Percentiles rank a stretch among this genome's conserved stretches.
These are phyloP conservation scores for Staphylotrichum tortipilum DNA, from an alignment of 495 filamentous ascomycete genomes.

Conservation along the genomic window DNA sequence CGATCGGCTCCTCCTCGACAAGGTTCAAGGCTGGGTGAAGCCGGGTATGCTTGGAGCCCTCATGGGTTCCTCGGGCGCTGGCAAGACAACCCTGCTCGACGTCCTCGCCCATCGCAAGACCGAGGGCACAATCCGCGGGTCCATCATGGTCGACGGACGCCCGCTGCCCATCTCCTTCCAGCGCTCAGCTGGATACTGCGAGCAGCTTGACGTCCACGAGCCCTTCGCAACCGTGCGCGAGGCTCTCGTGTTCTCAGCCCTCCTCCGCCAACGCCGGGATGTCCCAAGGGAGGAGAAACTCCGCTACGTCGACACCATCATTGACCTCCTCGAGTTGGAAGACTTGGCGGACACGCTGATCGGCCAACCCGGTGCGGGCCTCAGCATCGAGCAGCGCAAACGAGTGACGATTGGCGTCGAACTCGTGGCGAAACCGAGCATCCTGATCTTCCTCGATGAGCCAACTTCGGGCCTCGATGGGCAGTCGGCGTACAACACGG, in stretches of 20 bases:
- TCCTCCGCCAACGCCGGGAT: conserved; percentile 66
- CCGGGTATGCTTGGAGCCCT: conserved; percentile 71
- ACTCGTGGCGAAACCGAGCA: conserved; percentile 73
- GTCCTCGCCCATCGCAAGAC: conserved; percentile 68
- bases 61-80: conserved; percentile 78
- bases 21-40: conserved; percentile 67
- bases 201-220: conserved; percentile 79
- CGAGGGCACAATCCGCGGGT: conserved; percentile 58
- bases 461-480: conserved; percentile 82
- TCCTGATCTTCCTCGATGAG: conserved; percentile 70
- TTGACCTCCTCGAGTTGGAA: conserved; percentile 77
- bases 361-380: conserved; percentile 62
- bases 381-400: conserved; percentile 46
- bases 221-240: conserved; percentile 72
- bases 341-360: conserved; percentile 75
- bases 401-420: conserved; percentile 87
- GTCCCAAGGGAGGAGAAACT: conserved; percentile 60
- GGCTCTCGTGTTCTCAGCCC: conserved; percentile 66
- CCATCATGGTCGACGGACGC: conserved; percentile 70
- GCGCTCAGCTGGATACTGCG: conserved; percentile 73
- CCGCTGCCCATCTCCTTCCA: conserved; percentile 66
- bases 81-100: conserved; percentile 59
- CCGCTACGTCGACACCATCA: conserved; percentile 77
- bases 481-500: conserved; percentile 72
- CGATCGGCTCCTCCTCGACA: conserved; percentile 52